Conservation (phyloP, 192 early-diverging fungal genomes). For the Backusella tuberculispora region DNA sequence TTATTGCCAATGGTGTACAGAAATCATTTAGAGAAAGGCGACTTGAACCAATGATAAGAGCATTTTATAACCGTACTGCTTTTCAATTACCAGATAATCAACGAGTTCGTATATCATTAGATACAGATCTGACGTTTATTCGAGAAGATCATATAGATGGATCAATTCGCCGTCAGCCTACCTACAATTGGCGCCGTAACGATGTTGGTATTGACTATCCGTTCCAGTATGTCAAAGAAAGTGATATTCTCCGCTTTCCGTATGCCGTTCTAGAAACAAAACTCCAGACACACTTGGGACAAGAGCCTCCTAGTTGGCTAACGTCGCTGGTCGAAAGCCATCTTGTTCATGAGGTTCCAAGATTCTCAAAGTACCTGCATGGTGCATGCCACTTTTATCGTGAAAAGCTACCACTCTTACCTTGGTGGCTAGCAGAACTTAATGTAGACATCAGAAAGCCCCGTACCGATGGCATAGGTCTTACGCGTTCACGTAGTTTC, state of each 20-base stretch:
- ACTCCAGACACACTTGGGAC: conserved; percentile 43
- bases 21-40: conserved; percentile 32
- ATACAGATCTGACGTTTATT: conserved; percentile 42
- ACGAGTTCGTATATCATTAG: conserved; percentile 34
- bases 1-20: conserved; percentile 36
- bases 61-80: conserved; percentile 46
- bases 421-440: conserved; percentile 56
- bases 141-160: conserved; percentile 43
- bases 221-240: conserved; percentile 29
- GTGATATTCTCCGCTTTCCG: conserved; percentile 42
- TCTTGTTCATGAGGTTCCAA: conserved; percentile 50
- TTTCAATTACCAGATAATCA: conserved; percentile 55
- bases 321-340: conserved; percentile 45
- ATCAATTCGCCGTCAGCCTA: conserved; percentile 71
- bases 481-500: conserved; percentile 41
- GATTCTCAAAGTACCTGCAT: conserved; percentile 57
- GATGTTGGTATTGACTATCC: conserved; percentile 51
- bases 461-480: conserved; percentile 36
- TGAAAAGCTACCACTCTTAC: conserved; percentile 46
- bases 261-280: conserved; percentile 46
- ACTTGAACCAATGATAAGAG: conserved; percentile 33
- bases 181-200: conserved; percentile 46
- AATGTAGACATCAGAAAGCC: conserved; percentile 56
- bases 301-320: conserved; percentile 43
- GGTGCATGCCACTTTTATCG: conserved; percentile 51